Evolutionary conservation across 1,284 basidiomycete genomes (phyloP).

Genomic region (Fomitopsis betulina): DNA sequence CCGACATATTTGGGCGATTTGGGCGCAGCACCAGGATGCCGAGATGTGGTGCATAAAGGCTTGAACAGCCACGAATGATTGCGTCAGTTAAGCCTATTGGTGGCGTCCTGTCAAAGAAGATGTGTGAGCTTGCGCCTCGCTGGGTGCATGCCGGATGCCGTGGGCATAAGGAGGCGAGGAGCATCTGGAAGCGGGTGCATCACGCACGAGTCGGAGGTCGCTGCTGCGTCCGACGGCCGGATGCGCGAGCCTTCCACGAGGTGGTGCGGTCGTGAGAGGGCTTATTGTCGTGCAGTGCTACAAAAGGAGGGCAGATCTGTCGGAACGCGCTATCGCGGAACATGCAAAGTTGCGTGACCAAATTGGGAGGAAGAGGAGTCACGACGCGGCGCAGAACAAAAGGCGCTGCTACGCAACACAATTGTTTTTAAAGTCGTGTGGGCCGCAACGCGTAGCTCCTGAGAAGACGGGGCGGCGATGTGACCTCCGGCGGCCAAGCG

Average conservation of each 20-base stretch:
- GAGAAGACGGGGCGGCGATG: background rate
- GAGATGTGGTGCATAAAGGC: too few species aligned
- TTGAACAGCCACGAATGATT: background rate
- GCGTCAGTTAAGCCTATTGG: background rate
- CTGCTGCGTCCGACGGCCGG: background rate
- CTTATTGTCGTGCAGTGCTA: background rate
- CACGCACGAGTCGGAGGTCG: background rate
- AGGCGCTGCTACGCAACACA: background rate
- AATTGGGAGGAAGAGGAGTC: background rate
- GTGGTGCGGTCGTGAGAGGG: background rate
- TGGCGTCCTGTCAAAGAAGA: background rate
- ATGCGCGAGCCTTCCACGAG: slow-evolving; percentile 1
- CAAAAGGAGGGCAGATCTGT: background rate
- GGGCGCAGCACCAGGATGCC: too few species aligned
- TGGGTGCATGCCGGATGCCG: background rate
- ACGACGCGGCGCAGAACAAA: background rate
- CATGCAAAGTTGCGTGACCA: background rate
- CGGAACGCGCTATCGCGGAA: background rate
- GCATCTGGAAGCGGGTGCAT: background rate
- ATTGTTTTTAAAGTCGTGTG: background rate
- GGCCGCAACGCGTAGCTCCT: background rate
- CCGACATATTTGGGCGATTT: background rate
- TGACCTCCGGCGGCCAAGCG: background rate
- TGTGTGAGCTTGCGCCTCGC: background rate
- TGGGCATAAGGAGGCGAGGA: background rate